Evolutionary conservation across 768 basidiomycete species (phyloP), one percentile per base, ranked within the genome.

Genomic region (Cubamyces lactineus): DNA sequence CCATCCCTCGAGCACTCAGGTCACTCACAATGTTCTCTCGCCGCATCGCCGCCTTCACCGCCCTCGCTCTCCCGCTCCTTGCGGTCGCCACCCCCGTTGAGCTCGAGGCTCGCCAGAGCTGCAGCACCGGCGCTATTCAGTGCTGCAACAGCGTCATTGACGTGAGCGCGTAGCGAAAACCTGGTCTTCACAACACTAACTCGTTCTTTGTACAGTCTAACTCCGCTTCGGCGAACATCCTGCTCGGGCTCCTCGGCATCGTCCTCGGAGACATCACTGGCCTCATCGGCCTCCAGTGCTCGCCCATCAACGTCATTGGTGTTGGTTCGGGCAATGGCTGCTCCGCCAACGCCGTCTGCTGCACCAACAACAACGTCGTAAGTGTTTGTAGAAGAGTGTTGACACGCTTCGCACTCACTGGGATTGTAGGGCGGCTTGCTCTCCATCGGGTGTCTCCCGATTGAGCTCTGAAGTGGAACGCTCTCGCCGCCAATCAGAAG

Each of bases 81-180:
- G 65, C 65, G 62, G 61, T 48, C 55, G 65, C 65, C 65, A 66
- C 61, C 57, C 65, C 65, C 43, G 53, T 62, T 21, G 58, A 57
- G 49, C 54, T 60, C 28, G 43, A 48, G 52, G 58, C 57, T 23
- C 54, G 58, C 34, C 55, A 52, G 57, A 60, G 24, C 41, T 66
- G 65, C 62, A 53, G 47, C 48, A 63, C 61, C 54, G 61, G 65
- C 9, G 21, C 54, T 24, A 48, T 63, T n/a, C 61, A 63, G 41
- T 66, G 65, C 61, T 66, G 65, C 58, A 40, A 57, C 45, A 21
- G 23, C 41, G 46, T 43, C 24, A 16, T 26, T 17, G 38, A 9
- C 39, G 65, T 63, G 34, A 54, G 64, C 38, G 21, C 13, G 11
- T 1, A 21, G 45, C 19, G 12, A 9, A 4, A 12, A 5, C 17